phyloP scores from a whole-genome alignment of 2,329 filamentous ascomycete species.

The Colletotrichum spaethianum region DNA sequence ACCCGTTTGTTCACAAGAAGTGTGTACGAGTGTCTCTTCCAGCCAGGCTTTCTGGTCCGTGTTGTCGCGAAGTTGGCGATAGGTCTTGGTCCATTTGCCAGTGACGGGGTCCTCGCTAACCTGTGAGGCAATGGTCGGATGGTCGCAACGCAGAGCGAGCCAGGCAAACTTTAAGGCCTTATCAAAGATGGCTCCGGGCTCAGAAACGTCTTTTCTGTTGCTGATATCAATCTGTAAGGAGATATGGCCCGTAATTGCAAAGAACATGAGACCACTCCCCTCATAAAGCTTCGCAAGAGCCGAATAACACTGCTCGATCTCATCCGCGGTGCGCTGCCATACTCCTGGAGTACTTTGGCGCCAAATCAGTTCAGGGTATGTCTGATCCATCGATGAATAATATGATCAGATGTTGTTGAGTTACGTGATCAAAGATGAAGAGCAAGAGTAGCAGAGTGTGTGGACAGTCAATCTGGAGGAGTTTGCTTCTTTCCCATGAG shows the following conservation, averaged over 20 bases:
- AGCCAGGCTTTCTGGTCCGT: conserved; percentile 47
- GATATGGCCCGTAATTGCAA: conserved; percentile 57
- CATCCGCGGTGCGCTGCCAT: conserved; percentile 56
- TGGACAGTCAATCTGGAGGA: no score
- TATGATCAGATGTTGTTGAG: no score
- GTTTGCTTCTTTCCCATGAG: neutral
- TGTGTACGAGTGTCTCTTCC: conserved; percentile 47
- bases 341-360: conserved; percentile 44
- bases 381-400: neutral
- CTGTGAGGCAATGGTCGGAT: conserved; percentile 52
- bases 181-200: conserved; percentile 44
- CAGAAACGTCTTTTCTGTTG: neutral
- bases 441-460: neutral
- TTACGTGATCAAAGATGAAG: neutral
- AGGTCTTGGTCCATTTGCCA: conserved; percentile 49
- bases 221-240: conserved; percentile 47
- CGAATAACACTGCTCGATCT: conserved; percentile 58
- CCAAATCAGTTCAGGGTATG: conserved; percentile 45
- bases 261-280: conserved; percentile 56
- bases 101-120: conserved; percentile 42
- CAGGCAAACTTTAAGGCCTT: conserved; percentile 52
- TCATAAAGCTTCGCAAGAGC: conserved; percentile 52
- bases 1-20: conserved; percentile 47
- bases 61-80: conserved; percentile 37
- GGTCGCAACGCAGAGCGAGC: conserved; percentile 50